Evolutionary conservation across 1,139 yeast genomes (phyloP).

Genomic region (Candida glucosophila): DNA sequence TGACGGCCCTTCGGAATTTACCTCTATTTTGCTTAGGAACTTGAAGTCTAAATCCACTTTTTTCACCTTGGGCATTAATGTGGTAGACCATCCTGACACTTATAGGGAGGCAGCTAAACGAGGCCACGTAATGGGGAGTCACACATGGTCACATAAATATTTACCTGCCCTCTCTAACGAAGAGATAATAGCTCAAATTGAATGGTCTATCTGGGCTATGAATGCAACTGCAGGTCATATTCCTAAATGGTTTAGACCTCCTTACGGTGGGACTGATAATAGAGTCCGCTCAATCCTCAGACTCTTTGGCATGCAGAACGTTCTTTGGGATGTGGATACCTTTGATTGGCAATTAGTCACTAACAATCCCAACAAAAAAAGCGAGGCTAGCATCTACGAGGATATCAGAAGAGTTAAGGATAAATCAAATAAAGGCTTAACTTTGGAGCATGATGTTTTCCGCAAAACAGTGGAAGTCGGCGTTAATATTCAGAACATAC

Average conservation of each 20-base stretch:
- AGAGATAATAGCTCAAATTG: conserved; percentile 76
- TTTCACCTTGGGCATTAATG: conserved; percentile 78
- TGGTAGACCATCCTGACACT: conserved; percentile 66
- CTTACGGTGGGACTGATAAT: conserved; percentile 90
- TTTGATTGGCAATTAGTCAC: conserved; percentile 78
- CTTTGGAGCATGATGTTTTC: conserved; percentile 79
- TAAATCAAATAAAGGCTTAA: conserved; percentile 45
- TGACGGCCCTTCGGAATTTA: conserved; percentile 83
- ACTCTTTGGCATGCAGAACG: conserved; percentile 82
- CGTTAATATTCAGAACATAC: conserved; percentile 41
- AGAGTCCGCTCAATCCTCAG: conserved; percentile 72
- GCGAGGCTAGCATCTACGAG: conserved; percentile 44
- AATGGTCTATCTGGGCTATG: conserved; percentile 98
- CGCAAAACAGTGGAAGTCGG: conserved; percentile 63
- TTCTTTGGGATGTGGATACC: conserved; percentile 86
- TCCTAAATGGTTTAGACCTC: conserved; percentile 96
- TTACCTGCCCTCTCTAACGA: conserved; percentile 72
- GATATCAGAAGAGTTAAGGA: conserved; percentile 41
- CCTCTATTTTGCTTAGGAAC: conserved; percentile 47
- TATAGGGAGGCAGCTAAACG: conserved; percentile 45
- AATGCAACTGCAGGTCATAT: conserved; percentile 83
- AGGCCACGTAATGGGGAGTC: conserved; percentile 82
- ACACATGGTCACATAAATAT: conserved; percentile 89
- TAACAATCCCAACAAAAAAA: conserved; percentile 24
- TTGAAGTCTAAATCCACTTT: conserved; percentile 57